Evolutionary conservation across 2,329 filamentous ascomycete species (phyloP).

Genomic region (Fusarium verticillioides): DNA sequence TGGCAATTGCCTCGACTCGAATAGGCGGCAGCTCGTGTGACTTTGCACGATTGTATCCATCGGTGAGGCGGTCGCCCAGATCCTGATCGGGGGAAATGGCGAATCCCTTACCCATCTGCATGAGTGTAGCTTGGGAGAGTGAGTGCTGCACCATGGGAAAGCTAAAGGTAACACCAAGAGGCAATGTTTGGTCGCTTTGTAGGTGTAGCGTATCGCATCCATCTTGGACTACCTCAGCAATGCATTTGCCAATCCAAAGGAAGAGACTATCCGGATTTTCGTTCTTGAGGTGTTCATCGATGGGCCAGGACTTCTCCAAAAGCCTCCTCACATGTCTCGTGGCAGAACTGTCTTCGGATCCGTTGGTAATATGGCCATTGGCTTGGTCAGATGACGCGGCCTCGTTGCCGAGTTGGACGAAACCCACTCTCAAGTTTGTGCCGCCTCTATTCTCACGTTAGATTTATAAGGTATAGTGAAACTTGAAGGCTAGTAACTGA

Average conservation of each 20-base stretch:
- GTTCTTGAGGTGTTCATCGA: constrained; percentile 76
- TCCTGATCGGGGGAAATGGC: constrained; percentile 70
- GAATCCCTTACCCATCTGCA: constrained; percentile 79
- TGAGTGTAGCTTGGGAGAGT: constrained; percentile 70
- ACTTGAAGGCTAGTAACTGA: constrained; percentile 52
- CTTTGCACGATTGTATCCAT: constrained; percentile 67
- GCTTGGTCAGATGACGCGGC: constrained; percentile 29
- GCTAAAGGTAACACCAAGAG: constrained; percentile 76
- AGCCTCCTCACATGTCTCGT: constrained; percentile 62
- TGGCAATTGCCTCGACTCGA: constrained; percentile 79
- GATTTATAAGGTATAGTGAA: not conserved
- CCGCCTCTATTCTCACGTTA: constrained; percentile 67
- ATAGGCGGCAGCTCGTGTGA: constrained; percentile 68
- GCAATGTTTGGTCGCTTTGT: constrained; percentile 58
- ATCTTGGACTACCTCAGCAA: constrained; percentile 76
- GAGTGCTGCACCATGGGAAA: constrained; percentile 75
- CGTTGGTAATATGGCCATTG: constrained; percentile 18
- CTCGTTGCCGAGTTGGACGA: constrained; percentile 68
- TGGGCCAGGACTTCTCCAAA: constrained; percentile 79
- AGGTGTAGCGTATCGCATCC: constrained; percentile 60
- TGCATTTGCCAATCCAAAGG: constrained; percentile 82
- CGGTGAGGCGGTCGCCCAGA: constrained; percentile 67
- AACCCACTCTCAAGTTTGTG: constrained; percentile 75
- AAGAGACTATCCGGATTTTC: constrained; percentile 81
- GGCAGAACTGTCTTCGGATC: constrained; percentile 28